Evolutionary conservation across 2,329 filamentous ascomycete species (phyloP).

Genomic region (Ascochyta rabiei): DNA sequence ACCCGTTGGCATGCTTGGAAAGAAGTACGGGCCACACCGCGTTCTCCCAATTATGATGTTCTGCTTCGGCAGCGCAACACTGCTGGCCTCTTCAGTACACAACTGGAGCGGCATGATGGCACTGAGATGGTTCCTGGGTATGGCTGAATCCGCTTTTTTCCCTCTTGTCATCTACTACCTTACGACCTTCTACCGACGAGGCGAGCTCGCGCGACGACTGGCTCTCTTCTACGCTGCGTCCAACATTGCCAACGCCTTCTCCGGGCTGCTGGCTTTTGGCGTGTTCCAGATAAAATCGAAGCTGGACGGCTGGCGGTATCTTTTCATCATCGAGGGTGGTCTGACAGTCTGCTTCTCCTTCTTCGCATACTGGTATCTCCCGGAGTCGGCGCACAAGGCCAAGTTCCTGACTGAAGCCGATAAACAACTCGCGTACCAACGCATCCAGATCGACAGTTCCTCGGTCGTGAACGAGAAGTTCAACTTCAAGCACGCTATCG

Average conservation of each 20-base stretch:
- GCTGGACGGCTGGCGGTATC: conserved; percentile 67
- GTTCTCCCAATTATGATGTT: conserved; percentile 73
- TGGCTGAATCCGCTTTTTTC: conserved; percentile 72
- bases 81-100: conserved; percentile 61
- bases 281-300: conserved; percentile 63
- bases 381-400: conserved; percentile 67
- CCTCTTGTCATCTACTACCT: conserved; percentile 70
- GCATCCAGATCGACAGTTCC: conserved; percentile 78
- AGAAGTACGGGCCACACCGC: conserved; percentile 68
- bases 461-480: conserved; percentile 65
- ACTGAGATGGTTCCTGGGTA: conserved; percentile 70
- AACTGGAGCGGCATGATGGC: conserved; percentile 72
- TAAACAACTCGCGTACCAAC: conserved; percentile 70
- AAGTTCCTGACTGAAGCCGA: conserved; percentile 70
- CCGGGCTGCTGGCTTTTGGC: conserved; percentile 64
- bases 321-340: conserved; percentile 67
- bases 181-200: conserved; percentile 70
- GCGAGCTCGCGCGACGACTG: conserved; percentile 71
- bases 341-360: conserved; percentile 65
- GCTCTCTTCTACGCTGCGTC: conserved; percentile 78
- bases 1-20: conserved; percentile 69
- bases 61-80: conserved; percentile 68
- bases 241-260: conserved; percentile 74
- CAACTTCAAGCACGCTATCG: conserved; percentile 57
- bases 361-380: conserved; percentile 74